These are phyloP conservation scores for Suhomyces anneliseae DNA, from an alignment of 1,139 yeast species.

Conservation along the genomic window DNA sequence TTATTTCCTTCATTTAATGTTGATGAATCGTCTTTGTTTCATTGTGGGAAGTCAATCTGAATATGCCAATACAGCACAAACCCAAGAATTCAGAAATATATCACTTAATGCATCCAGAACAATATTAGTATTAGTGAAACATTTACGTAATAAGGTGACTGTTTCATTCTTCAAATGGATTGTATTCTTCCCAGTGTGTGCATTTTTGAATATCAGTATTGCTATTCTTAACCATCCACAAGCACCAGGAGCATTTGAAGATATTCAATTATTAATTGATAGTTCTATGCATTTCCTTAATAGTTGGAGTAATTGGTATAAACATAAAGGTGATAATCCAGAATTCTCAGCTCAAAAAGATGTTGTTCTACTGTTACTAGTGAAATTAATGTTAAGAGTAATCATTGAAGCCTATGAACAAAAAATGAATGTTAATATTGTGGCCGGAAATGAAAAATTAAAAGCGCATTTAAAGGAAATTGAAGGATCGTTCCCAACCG, in stretches of 20 bases:
- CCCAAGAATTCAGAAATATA: slow-evolving; percentile 23
- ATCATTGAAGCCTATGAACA: slow-evolving; percentile 27
- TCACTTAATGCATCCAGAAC: slow-evolving; percentile 39
- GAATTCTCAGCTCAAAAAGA: slow-evolving; percentile 25
- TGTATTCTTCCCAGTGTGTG: slow-evolving; percentile 34
- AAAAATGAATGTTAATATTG: slow-evolving; percentile 17
- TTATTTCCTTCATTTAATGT: slow-evolving; percentile 36
- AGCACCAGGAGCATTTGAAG: slow-evolving; percentile 27
- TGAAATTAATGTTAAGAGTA: slow-evolving; percentile 26
- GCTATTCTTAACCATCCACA: slow-evolving; percentile 34
- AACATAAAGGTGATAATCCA: slow-evolving; percentile 3
- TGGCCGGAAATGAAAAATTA: slow-evolving; percentile 19
- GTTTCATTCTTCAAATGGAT: slow-evolving; percentile 35
- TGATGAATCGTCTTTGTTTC: slow-evolving; percentile 32
- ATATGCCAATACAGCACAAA: slow-evolving; percentile 10
- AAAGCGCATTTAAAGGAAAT: slow-evolving; percentile 25
- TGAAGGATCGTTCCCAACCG: slow-evolving; percentile 23
- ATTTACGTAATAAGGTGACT: slow-evolving; percentile 19
- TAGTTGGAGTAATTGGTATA: slow-evolving; percentile 8
- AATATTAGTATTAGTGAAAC: slow-evolving; percentile 26
- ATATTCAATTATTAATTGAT: slow-evolving; percentile 32
- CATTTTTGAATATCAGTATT: slow-evolving; percentile 33
- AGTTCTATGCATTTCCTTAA: slow-evolving; percentile 27
- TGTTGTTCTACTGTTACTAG: slow-evolving; percentile 22
- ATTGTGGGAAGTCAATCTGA: slow-evolving; percentile 12